Base-by-base conservation (phyloP, 208 protist genomes). In the Leishmania gerbilli region DNA sequence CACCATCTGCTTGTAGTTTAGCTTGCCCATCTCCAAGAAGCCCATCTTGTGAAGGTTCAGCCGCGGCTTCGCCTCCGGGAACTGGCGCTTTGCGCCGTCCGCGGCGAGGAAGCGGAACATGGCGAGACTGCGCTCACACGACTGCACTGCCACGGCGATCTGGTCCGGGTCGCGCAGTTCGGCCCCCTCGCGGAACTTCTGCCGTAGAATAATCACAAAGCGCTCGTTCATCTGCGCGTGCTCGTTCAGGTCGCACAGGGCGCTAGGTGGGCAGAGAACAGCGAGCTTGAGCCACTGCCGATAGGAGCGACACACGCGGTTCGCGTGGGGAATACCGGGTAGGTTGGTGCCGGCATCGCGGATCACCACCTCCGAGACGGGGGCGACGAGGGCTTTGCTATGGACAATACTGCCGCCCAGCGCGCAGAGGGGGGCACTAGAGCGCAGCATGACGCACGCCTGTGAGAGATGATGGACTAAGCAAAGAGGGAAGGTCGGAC, bases 171-270 rank as follows among this genome's bases (percentile, higher is more conserved):
- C 94, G 13, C 92, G 91, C 68, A 96, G 79, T 82, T 89, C 94
- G 21, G 91, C 79, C 0, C 89, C 91, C 60, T 97, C 92, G 58
- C 92, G 90, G 55, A 97, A 97, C 81, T 96, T 97, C 79, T 97
- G 94, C 4, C 94, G 87, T 64, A 97, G 84, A 67, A 97, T 96
- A 62, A 96, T 93, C 11, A 97, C 88, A 74, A 96, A 95, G 19
- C 93, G 92, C 76, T 97, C 94, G 82, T 97, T 97, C 94, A 97
- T 97, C 78, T 97, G 94, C 2, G 89, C 88, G 79, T 96, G 92
- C 69, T 96, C 92, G 83, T 97, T 97, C 47, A 97, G 83, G 69
- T 96, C 92, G 80, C 91, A 95, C 5, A 97, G 85, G 15, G 89
- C 86, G 56, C 88, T 93, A 7, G 88, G 90, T 15, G 94, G 94